These are phyloP conservation scores for Ogataea methanolica DNA, from an alignment of 805 yeast species.

Conservation along the genomic window DNA sequence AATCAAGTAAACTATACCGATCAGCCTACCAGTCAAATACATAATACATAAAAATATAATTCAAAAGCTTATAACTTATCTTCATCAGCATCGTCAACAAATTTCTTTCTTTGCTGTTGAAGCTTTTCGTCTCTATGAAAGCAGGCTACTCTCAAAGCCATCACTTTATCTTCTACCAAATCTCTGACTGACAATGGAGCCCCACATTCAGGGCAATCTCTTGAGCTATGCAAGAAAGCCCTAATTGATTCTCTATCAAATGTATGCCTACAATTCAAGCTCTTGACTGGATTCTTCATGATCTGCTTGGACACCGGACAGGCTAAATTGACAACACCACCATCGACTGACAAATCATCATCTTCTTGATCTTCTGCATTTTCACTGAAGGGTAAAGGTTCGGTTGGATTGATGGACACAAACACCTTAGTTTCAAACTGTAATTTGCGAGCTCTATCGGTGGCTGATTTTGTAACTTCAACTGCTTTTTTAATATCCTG, in stretches of 20 bases:
- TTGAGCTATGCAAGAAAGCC: constrained; percentile 25
- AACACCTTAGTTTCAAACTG: constrained; percentile 38
- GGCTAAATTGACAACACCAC: constrained; percentile 62
- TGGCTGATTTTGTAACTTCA: constrained; percentile 1
- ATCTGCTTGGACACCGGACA: constrained; percentile 61
- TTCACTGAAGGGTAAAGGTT: constrained; percentile 47
- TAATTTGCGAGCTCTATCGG: neutral
- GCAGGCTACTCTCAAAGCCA: constrained; percentile 50
- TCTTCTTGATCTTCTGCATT: constrained; percentile 38
- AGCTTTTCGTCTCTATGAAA: constrained; percentile 24
- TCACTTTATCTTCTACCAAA: constrained; percentile 44
- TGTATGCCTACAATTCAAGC: constrained; percentile 55
- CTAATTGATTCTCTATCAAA: constrained; percentile 48
- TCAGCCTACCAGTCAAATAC: neutral
- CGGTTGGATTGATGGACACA: constrained; percentile 54
- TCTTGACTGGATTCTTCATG: constrained; percentile 52
- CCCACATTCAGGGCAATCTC: constrained; percentile 56
- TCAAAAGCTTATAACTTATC: constrained; percentile 7
- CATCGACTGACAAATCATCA: constrained; percentile 62
- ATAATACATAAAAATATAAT: neutral
- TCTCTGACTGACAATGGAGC: constrained; percentile 32
- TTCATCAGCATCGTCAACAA: constrained; percentile 11
- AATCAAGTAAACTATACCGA: no score
- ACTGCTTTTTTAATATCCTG: constrained; percentile 1
- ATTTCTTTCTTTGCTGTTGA: constrained; percentile 12